Evolutionary conservation across 768 basidiomycete species (phyloP).

Genomic region (Pleurotus djamor): DNA sequence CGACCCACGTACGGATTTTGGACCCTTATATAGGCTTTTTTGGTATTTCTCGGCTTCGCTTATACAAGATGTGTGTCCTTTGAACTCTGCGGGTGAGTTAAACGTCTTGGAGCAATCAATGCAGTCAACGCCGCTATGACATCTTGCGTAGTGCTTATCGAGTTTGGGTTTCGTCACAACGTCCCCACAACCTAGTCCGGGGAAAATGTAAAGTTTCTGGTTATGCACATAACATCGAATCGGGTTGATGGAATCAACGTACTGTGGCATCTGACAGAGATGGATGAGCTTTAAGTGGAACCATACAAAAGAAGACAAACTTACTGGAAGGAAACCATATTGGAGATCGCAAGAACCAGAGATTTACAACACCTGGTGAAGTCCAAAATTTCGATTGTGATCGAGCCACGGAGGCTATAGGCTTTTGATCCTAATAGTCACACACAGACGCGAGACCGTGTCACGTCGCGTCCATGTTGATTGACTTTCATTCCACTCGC

Average conservation of each 20-base stretch:
- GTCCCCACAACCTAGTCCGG: constrained; percentile 65
- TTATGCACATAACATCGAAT: background rate
- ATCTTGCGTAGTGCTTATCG: constrained; percentile 69
- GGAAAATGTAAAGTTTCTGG: background rate
- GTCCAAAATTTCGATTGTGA: background rate
- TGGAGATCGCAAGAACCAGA: background rate
- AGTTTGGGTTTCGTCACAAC: constrained; percentile 94
- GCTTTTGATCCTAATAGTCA: background rate
- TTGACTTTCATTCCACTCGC: background rate
- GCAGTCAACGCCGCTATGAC: constrained; percentile 72
- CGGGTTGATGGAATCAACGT: constrained; percentile 16
- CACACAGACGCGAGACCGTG: constrained; percentile 14
- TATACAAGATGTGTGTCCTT: constrained; percentile 81
- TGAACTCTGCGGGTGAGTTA: constrained; percentile 72
- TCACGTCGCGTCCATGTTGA: background rate
- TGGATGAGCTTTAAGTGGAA: background rate
- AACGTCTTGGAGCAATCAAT: constrained; percentile 91
- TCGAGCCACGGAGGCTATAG: background rate
- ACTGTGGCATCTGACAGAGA: constrained; percentile 65
- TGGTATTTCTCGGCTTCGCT: constrained; percentile 94
- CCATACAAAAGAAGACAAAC: constrained; percentile 19
- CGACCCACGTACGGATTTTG: constrained; percentile 45
- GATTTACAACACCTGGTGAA: background rate
- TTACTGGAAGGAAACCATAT: constrained; percentile 77
- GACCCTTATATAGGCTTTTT: constrained; percentile 81